Conservation (phyloP, 139 green algal species). For the Chlorella sorokiniana region DNA sequence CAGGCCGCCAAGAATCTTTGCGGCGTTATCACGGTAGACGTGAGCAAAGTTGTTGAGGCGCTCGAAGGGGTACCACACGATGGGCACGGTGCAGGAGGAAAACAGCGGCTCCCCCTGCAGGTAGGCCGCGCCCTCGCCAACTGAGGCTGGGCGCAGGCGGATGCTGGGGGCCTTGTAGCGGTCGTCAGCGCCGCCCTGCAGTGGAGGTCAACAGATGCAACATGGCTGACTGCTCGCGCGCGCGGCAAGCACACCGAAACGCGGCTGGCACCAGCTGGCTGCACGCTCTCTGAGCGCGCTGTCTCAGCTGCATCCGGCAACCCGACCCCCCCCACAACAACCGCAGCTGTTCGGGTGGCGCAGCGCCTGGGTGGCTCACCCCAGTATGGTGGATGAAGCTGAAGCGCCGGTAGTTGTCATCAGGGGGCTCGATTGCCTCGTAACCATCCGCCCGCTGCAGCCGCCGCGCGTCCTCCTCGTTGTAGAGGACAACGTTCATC, state of each 20-base stretch:
- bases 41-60: slow-evolving; percentile 5
- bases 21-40: slow-evolving; percentile 1
- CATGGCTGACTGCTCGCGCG: too few species aligned
- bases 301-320: too few species aligned
- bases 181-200: background rate
- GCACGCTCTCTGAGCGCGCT: too few species aligned
- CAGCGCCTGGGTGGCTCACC: background rate
- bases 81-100: background rate
- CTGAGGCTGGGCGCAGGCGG: background rate
- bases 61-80: background rate
- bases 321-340: too few species aligned
- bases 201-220: too few species aligned
- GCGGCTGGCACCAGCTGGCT: too few species aligned
- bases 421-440: background rate
- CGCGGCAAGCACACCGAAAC: too few species aligned
- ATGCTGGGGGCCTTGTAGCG: background rate
- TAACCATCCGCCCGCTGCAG: background rate
- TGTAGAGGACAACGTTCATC: background rate
- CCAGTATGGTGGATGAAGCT: background rate
- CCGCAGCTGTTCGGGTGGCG: too few species aligned
- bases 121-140: background rate
- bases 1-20: background rate
- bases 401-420: background rate
- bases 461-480: background rate
- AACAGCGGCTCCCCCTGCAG: background rate